Evolutionary conservation across 768 basidiomycete species (phyloP).

Genomic region (Tylopilus felleus): DNA sequence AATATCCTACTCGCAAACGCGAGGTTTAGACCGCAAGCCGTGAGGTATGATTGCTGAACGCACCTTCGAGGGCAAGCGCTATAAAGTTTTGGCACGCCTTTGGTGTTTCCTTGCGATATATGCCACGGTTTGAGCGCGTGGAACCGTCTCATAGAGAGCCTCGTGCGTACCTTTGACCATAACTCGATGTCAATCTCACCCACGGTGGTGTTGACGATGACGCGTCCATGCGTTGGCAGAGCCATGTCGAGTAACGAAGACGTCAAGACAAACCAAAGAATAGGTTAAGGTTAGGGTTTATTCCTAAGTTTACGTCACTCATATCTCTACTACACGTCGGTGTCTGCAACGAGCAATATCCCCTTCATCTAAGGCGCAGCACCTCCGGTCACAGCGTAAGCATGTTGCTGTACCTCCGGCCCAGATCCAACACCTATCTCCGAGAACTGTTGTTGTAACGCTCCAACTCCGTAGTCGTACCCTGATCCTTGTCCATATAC

Average conservation of each 20-base stretch:
- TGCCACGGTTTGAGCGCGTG: background rate
- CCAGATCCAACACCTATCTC: slow-evolving; percentile 28
- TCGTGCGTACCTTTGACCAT: slow-evolving; percentile 73
- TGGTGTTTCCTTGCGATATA: slow-evolving; percentile 70
- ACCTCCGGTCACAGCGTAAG: slow-evolving; percentile 20
- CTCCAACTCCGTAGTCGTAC: slow-evolving; percentile 24
- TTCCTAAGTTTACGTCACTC: background rate
- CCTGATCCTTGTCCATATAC: slow-evolving; percentile 18
- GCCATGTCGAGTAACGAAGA: slow-evolving; percentile 54
- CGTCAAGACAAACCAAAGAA: no score
- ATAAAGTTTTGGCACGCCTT: slow-evolving; percentile 92
- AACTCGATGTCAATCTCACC: slow-evolving; percentile 89
- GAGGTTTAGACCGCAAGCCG: slow-evolving; percentile 5
- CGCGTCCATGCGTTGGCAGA: slow-evolving; percentile 80
- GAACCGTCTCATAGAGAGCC: background rate
- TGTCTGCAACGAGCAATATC: background rate
- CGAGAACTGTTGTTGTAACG: slow-evolving; percentile 30
- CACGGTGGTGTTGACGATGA: slow-evolving; percentile 83
- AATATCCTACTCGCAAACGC: slow-evolving; percentile 63
- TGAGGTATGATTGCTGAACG: slow-evolving; percentile 29
- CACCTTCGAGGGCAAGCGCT: slow-evolving; percentile 86
- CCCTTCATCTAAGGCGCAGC: slow-evolving; percentile 13
- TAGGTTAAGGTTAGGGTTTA: slow-evolving; percentile 27
- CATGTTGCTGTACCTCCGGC: slow-evolving; percentile 19
- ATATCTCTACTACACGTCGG: no score